phyloP scores from a whole-genome alignment of 2,329 filamentous ascomycete species.

The Pseudogymnoascus destructans region DNA sequence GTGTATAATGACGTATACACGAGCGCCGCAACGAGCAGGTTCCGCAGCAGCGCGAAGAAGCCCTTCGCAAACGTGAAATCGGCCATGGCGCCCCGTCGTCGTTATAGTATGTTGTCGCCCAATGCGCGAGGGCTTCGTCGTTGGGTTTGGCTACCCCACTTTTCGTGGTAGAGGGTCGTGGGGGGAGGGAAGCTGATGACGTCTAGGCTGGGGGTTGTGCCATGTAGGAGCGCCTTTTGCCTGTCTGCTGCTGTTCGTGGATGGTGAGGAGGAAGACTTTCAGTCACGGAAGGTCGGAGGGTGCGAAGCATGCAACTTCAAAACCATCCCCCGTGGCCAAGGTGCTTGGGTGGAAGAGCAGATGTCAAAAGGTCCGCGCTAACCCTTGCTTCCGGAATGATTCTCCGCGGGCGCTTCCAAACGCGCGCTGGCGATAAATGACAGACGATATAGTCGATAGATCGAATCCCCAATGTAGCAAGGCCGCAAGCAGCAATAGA shows the following conservation, averaged over 20 bases:
- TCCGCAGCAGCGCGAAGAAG: conserved; percentile 30
- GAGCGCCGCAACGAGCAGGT: conserved; percentile 30
- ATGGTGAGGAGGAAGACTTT: background rate
- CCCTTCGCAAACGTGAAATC: conserved; percentile 10
- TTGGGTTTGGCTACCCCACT: background rate
- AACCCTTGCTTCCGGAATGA: background rate
- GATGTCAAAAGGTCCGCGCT: background rate
- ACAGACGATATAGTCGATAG: background rate
- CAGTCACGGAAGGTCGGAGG: background rate
- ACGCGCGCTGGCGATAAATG: background rate
- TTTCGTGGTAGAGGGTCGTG: background rate
- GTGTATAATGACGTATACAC: conserved; percentile 31
- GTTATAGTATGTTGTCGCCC: background rate
- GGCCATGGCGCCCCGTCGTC: background rate
- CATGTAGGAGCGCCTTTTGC: background rate
- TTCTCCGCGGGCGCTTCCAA: background rate
- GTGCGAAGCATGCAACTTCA: background rate
- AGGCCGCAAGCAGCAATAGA: background rate
- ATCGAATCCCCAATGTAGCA: background rate
- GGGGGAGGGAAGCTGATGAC: background rate
- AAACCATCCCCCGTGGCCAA: conserved; percentile 1
- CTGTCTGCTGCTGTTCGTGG: background rate
- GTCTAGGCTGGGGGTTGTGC: background rate
- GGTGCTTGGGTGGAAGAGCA: background rate
- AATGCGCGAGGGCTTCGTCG: background rate